These are phyloP conservation scores for Apiotrichum mycotoxinovorans DNA, from an alignment of 1,284 basidiomycete genomes.

Conservation along the genomic window DNA sequence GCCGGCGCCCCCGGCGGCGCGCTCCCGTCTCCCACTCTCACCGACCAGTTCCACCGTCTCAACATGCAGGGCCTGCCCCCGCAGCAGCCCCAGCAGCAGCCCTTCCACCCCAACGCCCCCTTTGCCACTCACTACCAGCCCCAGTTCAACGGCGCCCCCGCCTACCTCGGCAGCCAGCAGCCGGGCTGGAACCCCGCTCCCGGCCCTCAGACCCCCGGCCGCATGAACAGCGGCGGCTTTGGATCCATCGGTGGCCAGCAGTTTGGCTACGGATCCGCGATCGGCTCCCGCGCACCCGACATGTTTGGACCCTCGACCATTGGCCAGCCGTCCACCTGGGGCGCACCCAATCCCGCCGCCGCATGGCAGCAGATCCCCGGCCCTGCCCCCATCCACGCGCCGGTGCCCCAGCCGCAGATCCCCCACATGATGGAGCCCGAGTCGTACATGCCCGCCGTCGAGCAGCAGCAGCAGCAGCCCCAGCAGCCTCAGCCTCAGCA, in stretches of 20 bases:
- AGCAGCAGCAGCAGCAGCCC: conserved; percentile 21
- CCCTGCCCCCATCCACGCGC: background rate
- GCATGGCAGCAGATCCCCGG: conserved; percentile 17
- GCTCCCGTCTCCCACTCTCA: conserved; percentile 6
- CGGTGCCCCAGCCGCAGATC: conserved; percentile 3
- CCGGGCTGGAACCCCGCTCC: conserved; percentile 17
- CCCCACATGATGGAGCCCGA: conserved; percentile 4
- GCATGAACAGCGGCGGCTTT: conserved; percentile 17
- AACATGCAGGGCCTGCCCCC: conserved; percentile 18
- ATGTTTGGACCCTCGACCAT: conserved; percentile 12
- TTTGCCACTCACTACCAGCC: conserved; percentile 10
- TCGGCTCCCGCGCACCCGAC: conserved; percentile 23
- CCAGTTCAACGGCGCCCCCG: conserved; percentile 13
- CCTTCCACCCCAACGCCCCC: conserved; percentile 2
- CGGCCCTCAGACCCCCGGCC: conserved; percentile 17
- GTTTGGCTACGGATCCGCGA: conserved; percentile 9
- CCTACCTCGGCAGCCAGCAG: conserved; percentile 6
- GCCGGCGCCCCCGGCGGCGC: conserved; percentile 12
- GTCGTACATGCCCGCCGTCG: conserved; percentile 6
- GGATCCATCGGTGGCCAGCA: conserved; percentile 18
- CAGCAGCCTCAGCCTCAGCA: conserved; percentile 18
- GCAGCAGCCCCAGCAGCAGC: conserved; percentile 9
- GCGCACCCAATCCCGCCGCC: conserved; percentile 20
- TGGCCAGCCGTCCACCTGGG: conserved; percentile 32
- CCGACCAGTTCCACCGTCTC: conserved; percentile 37